Evolutionary conservation across 2,329 filamentous ascomycete species (phyloP).

Genomic region (Fusarium sp.): DNA sequence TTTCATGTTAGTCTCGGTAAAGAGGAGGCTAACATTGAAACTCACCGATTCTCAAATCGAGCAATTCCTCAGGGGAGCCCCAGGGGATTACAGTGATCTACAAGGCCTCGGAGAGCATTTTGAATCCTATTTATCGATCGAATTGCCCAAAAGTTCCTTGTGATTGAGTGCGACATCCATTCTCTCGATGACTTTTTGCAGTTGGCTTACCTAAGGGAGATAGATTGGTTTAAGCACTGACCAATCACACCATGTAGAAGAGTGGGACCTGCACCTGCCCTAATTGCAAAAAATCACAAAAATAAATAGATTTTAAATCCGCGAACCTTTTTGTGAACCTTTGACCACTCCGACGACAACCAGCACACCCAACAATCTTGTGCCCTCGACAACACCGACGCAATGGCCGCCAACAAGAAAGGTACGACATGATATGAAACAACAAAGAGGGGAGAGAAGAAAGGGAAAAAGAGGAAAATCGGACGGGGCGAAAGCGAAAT

Average conservation of each 20-base stretch:
- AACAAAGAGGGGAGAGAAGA: constrained; percentile 17
- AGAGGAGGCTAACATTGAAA: not conserved
- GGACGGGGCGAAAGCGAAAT: constrained; percentile 18
- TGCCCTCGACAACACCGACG: constrained; percentile 44
- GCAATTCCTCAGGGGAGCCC: not conserved
- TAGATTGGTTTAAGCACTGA: accelerated
- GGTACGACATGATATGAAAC: constrained; percentile 54
- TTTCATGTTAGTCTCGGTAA: constrained; percentile 27
- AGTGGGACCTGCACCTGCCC: constrained; percentile 12
- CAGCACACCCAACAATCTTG: constrained; percentile 41
- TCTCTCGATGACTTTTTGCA: not conserved
- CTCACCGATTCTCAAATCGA: not conserved
- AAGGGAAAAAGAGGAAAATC: not conserved
- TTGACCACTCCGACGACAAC: constrained; percentile 41
- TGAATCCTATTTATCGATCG: not conserved
- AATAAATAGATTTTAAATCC: not conserved
- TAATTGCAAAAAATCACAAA: constrained; percentile 27
- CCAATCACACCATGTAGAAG: not conserved
- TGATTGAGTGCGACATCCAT: not conserved
- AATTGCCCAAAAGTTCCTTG: not conserved
- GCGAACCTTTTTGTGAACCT: constrained; percentile 29
- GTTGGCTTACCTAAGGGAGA: not conserved
- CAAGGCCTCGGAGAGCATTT: not conserved
- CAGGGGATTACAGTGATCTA: not conserved
- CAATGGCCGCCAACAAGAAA: constrained; percentile 57